Percentiles rank a stretch among this genome's conserved stretches.
Evolutionary conservation across 805 yeast genomes (phyloP).

Genomic region (Candida ipomoeae): DNA sequence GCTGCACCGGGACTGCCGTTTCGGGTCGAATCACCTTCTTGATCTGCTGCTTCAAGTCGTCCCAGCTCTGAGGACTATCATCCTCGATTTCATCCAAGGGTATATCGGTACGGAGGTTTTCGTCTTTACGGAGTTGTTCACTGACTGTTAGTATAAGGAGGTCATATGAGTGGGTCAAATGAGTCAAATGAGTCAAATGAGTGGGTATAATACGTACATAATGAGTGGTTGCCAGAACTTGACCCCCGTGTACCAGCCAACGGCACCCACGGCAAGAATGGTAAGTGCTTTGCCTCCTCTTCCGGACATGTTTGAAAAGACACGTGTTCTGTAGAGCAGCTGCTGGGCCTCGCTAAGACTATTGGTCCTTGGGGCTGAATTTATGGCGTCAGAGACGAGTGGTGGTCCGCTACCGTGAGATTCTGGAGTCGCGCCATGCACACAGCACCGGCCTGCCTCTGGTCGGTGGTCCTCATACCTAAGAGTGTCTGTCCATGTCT

Average conservation of each 20-base stretch:
- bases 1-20: neutral
- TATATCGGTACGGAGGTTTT: constrained; percentile 58
- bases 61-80: constrained; percentile 37
- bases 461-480: too few species aligned
- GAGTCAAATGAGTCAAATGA: neutral
- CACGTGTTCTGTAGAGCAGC: neutral
- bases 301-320: constrained; percentile 16
- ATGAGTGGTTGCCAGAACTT: constrained; percentile 73
- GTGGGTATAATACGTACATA: constrained; percentile 42
- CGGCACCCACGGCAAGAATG: constrained; percentile 21
- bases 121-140: constrained; percentile 63
- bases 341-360: too few species aligned
- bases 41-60: constrained; percentile 32
- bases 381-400: neutral
- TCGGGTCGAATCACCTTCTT: constrained; percentile 30
- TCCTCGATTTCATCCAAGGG: constrained; percentile 43
- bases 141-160: constrained; percentile 24
- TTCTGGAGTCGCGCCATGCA: neutral
- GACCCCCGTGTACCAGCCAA: constrained; percentile 48
- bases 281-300: constrained; percentile 24
- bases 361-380: neutral
- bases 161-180: too few species aligned
- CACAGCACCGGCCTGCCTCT: neutral
- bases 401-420: neutral
- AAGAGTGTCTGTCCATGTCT: too few species aligned